Percentiles rank a stretch among this genome's conserved stretches.
Conservation (phyloP, 805 yeast species). For the Saturnispora hagleri region DNA sequence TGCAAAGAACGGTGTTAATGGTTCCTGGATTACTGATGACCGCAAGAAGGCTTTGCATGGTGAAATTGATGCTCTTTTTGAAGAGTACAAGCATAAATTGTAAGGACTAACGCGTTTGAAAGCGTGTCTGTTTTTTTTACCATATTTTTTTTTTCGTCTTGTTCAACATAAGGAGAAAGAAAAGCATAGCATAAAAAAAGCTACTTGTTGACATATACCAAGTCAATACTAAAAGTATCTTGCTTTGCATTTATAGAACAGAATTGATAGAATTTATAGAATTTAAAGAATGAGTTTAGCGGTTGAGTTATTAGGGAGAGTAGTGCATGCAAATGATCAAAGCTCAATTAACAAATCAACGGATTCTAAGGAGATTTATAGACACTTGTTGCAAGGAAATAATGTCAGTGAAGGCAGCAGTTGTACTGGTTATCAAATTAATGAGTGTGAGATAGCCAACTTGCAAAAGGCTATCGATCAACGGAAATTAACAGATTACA, state of each 20-base stretch:
- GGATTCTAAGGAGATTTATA: slow-evolving; percentile 1
- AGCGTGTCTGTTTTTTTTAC: neutral
- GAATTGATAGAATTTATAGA: neutral
- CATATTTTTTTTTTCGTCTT: neutral
- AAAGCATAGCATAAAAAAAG: neutral
- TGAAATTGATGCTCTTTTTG: slow-evolving; percentile 35
- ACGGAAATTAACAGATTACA: neutral
- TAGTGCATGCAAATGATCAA: neutral
- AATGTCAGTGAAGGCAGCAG: neutral
- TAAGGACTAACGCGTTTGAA: neutral
- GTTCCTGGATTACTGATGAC: slow-evolving; percentile 60
- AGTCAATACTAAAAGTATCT: neutral
- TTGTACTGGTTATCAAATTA: neutral
- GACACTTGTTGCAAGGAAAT: neutral
- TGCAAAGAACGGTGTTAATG: slow-evolving; percentile 57
- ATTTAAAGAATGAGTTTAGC: neutral
- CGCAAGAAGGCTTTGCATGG: slow-evolving; percentile 41
- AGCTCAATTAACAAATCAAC: neutral
- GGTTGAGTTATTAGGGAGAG: slow-evolving; percentile 4
- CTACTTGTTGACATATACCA: neutral
- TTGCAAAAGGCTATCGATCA: neutral
- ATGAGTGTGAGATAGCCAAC: neutral
- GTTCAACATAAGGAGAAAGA: neutral
- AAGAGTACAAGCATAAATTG: slow-evolving; percentile 17
- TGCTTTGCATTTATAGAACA: neutral